Evolutionary conservation across 2,329 filamentous ascomycete species (phyloP).

Genomic region (Colletotrichum higginsianum): DNA sequence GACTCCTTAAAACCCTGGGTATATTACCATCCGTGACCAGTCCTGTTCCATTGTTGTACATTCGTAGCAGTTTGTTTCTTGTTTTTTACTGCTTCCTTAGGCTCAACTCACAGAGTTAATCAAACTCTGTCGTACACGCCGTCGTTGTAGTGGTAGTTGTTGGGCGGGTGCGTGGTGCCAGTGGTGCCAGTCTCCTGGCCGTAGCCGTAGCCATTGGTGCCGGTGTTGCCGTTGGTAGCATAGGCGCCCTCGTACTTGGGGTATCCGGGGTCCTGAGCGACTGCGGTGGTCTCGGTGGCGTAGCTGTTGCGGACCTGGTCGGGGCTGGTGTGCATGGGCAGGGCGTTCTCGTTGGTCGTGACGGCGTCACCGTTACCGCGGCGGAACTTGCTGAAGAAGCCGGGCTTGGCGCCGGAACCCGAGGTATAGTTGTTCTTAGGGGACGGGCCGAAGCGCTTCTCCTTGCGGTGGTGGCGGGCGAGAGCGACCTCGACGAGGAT

Average conservation of each 20-base stretch:
- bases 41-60: not conserved
- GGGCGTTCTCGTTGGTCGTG: slow-evolving; percentile 49
- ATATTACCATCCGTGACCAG: slow-evolving; percentile 25
- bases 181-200: slow-evolving; percentile 37
- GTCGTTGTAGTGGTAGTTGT: slow-evolving; percentile 55
- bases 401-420: slow-evolving; percentile 56
- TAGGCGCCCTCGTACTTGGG: slow-evolving; percentile 44
- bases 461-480: slow-evolving; percentile 79
- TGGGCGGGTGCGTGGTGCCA: slow-evolving; percentile 35
- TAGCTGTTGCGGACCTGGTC: slow-evolving; percentile 61
- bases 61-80: slow-evolving; percentile 34
- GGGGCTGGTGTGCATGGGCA: slow-evolving; percentile 59
- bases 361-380: slow-evolving; percentile 50
- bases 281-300: slow-evolving; percentile 55
- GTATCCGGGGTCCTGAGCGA: slow-evolving; percentile 45
- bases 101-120: slow-evolving; percentile 39
- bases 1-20: slow-evolving; percentile 30
- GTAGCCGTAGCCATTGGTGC: slow-evolving; percentile 19
- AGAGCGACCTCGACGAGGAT: slow-evolving; percentile 78
- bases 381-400: slow-evolving; percentile 55
- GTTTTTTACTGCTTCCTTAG: slow-evolving; percentile 24
- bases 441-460: slow-evolving; percentile 77
- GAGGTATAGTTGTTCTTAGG: slow-evolving; percentile 72
- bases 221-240: slow-evolving; percentile 6
- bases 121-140: slow-evolving; percentile 51